These are phyloP conservation scores for Penicillium glabrum DNA, from an alignment of 2,329 filamentous ascomycete genomes.

Conservation along the genomic window DNA sequence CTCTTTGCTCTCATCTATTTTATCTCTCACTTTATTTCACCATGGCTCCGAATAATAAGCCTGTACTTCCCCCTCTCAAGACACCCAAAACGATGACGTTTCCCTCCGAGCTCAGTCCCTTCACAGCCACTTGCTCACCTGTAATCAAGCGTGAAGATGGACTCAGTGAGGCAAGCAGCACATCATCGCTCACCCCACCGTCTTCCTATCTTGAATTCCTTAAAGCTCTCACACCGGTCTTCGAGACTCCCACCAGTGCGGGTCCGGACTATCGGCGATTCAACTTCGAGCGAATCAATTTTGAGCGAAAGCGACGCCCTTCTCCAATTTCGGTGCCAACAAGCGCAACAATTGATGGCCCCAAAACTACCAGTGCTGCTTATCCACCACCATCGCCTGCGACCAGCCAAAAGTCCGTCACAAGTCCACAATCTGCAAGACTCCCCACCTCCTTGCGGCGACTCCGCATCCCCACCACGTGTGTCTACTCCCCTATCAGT, in stretches of 20 bases:
- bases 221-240: conserved; percentile 70
- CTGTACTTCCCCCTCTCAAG: conserved; percentile 29
- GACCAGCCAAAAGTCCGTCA: conserved; percentile 59
- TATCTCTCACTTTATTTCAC: neutral
- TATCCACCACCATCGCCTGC: conserved; percentile 59
- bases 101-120: conserved; percentile 46
- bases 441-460: conserved; percentile 45
- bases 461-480: conserved; percentile 76
- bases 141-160: conserved; percentile 67
- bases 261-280: conserved; percentile 52
- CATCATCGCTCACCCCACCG: conserved; percentile 72
- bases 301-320: conserved; percentile 14
- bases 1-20: neutral
- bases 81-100: conserved; percentile 47
- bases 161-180: conserved; percentile 64
- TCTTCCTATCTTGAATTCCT: conserved; percentile 91
- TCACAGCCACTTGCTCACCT: conserved; percentile 58
- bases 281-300: conserved; percentile 24
- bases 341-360: neutral
- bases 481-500: conserved; percentile 39
- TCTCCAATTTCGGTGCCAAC: conserved; percentile 33
- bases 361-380: conserved; percentile 36
- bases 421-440: conserved; percentile 26
- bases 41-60: conserved; percentile 5
- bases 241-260: conserved; percentile 67